Conservation (phyloP, 495 filamentous ascomycete genomes). For the Letharia lupina region DNA sequence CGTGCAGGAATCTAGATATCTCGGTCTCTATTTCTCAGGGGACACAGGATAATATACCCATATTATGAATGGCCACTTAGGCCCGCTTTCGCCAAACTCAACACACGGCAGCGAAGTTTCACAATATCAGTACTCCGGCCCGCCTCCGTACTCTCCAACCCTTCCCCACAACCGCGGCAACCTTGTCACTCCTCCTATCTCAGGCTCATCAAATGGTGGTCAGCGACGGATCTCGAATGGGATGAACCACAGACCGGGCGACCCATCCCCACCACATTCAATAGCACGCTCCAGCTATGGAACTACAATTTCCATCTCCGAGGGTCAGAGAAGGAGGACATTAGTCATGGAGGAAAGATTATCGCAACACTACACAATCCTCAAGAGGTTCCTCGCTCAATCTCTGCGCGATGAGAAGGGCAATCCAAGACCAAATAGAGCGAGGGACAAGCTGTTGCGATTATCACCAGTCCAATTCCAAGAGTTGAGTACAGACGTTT, state of each 20-base stretch:
- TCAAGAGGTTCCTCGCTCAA: constrained; percentile 67
- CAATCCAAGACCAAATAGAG: constrained; percentile 70
- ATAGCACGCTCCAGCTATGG: constrained; percentile 73
- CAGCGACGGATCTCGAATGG: constrained; percentile 30
- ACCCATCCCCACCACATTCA: constrained; percentile 79
- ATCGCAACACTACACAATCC: constrained; percentile 69
- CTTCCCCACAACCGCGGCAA: constrained; percentile 50
- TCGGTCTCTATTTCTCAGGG: not conserved
- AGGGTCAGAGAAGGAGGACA: constrained; percentile 52
- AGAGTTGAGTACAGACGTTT: constrained; percentile 94
- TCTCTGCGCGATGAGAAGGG: constrained; percentile 65
- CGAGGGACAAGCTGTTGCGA: constrained; percentile 84
- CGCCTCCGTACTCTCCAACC: constrained; percentile 46
- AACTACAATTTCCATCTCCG: constrained; percentile 53
- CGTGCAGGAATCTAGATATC: not conserved
- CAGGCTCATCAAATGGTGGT: constrained; percentile 51
- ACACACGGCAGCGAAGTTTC: constrained; percentile 71
- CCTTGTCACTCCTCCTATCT: constrained; percentile 62
- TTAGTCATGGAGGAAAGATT: constrained; percentile 59
- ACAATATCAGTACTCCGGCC: constrained; percentile 49
- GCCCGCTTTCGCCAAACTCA: constrained; percentile 77
- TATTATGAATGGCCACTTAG: constrained; percentile 53
- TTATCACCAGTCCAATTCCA: constrained; percentile 89
- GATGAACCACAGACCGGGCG: constrained; percentile 39
- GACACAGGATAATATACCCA: not conserved